Conservation (phyloP, 805 yeast genomes). For the Candida glaebosa region DNA sequence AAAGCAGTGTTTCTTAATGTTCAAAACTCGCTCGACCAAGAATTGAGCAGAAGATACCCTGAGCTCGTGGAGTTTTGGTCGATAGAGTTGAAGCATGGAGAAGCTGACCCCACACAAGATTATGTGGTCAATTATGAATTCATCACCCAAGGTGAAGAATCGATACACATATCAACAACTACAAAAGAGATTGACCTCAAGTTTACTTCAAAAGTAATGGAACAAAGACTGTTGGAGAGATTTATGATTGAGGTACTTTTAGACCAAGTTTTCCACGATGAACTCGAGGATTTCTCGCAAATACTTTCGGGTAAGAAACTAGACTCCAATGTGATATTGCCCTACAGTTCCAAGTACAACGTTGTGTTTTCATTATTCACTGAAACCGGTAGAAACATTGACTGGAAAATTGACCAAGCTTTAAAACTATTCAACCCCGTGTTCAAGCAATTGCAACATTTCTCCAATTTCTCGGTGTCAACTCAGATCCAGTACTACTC, state of each 20-base stretch:
- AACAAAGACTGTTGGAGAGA: conserved; percentile 30
- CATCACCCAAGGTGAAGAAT: conserved; percentile 7
- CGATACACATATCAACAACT: conserved; percentile 33
- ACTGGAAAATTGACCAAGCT: conserved; percentile 70
- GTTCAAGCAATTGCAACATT: conserved; percentile 46
- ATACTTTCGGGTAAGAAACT: not conserved
- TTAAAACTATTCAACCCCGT: conserved; percentile 55
- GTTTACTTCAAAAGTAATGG: conserved; percentile 23
- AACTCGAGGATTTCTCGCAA: conserved; percentile 25
- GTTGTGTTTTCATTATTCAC: conserved; percentile 71
- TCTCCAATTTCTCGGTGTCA: conserved; percentile 72
- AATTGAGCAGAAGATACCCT: conserved; percentile 19
- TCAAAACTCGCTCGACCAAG: conserved; percentile 33
- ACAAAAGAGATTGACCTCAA: conserved; percentile 28
- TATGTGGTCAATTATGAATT: conserved; percentile 36
- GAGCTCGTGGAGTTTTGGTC: conserved; percentile 27
- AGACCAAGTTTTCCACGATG: conserved; percentile 38
- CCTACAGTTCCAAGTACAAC: conserved; percentile 65
- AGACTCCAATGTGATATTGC: conserved; percentile 38
- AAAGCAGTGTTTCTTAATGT: conserved; percentile 26
- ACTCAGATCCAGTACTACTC: conserved; percentile 76
- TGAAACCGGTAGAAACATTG: conserved; percentile 63
- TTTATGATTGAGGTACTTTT: conserved; percentile 25
- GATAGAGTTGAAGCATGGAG: conserved; percentile 11
- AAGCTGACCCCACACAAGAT: conserved; percentile 19